A percentile compares a stretch with the other conserved stretches of the same genome.
Conservation (phyloP, 208 protist species). For the Trypanosoma cruzi region DNA sequence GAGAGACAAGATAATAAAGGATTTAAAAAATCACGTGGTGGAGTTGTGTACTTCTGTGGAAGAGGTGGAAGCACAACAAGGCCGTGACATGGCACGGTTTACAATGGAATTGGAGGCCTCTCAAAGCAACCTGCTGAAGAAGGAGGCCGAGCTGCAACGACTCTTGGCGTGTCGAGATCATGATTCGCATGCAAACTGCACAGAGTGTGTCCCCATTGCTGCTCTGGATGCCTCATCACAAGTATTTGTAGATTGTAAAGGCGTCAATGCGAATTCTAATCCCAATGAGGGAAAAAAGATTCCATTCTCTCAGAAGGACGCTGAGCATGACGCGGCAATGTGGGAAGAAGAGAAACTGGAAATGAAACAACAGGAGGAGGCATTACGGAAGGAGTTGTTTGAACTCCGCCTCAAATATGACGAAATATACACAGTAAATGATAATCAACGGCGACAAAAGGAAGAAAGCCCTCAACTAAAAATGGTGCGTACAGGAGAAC, state of each 20-base stretch:
- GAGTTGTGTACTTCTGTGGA: constrained; percentile 6
- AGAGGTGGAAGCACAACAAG: constrained; percentile 6
- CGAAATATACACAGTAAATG: not conserved
- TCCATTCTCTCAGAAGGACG: not conserved
- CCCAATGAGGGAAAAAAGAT: not conserved
- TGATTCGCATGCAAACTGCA: not conserved
- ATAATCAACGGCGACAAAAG: not conserved
- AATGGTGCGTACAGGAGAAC: not conserved
- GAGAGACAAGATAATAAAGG: not conserved
- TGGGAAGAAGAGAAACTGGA: constrained; percentile 12
- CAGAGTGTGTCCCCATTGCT: not conserved
- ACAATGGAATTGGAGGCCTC: constrained; percentile 13
- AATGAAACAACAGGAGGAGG: constrained; percentile 3
- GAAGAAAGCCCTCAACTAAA: not conserved
- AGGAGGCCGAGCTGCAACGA: constrained; percentile 11
- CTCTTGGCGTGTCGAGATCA: not conserved
- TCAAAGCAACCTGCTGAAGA: constrained; percentile 2
- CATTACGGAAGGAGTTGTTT: constrained; percentile 6
- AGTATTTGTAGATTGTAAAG: not conserved
- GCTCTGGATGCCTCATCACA: not conserved
- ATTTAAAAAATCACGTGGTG: constrained; percentile 1
- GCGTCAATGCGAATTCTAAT: not conserved
- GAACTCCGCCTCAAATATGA: constrained; percentile 1
- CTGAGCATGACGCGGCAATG: not conserved
- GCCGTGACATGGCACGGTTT: constrained; percentile 7